These are phyloP conservation scores for Clavariopsis aquatica DNA, from an alignment of 495 filamentous ascomycete species.

Conservation along the genomic window DNA sequence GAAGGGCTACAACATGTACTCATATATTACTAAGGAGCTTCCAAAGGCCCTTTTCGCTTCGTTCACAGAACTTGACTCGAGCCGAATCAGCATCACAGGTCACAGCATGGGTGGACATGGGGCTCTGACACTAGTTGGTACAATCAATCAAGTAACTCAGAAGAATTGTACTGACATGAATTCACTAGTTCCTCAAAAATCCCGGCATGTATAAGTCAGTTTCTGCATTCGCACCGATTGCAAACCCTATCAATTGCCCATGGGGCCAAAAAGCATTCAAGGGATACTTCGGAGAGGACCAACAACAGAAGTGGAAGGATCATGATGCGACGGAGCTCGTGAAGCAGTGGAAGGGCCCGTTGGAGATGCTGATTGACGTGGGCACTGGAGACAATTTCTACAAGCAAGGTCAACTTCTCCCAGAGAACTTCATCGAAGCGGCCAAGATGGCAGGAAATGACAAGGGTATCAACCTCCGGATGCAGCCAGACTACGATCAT, in stretches of 20 bases:
- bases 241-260: conserved; percentile 79
- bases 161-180: conserved; percentile 9
- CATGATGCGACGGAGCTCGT: conserved; percentile 94
- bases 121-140: conserved; percentile 73
- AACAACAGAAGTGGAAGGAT: conserved; percentile 73
- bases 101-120: conserved; percentile 98
- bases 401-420: conserved; percentile 86
- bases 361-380: conserved; percentile 82
- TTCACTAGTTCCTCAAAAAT: conserved; percentile 73
- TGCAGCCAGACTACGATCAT: conserved; percentile 92
- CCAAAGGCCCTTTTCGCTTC: conserved; percentile 69
- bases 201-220: conserved; percentile 85
- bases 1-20: conserved; percentile 86
- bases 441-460: conserved; percentile 69
- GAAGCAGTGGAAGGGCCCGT: conserved; percentile 66
- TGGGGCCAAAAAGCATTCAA: conserved; percentile 96
- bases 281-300: conserved; percentile 79
- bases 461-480: conserved; percentile 69
- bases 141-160: neutral
- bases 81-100: conserved; percentile 76
- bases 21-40: conserved; percentile 80
- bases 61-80: conserved; percentile 66
- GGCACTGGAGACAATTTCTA: conserved; percentile 96
- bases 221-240: conserved; percentile 88
- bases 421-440: conserved; percentile 86